A percentile compares a stretch with the other conserved stretches of the same genome.
Evolutionary conservation across 805 yeast species (phyloP).

Genomic region (Komagataella ulmi): DNA sequence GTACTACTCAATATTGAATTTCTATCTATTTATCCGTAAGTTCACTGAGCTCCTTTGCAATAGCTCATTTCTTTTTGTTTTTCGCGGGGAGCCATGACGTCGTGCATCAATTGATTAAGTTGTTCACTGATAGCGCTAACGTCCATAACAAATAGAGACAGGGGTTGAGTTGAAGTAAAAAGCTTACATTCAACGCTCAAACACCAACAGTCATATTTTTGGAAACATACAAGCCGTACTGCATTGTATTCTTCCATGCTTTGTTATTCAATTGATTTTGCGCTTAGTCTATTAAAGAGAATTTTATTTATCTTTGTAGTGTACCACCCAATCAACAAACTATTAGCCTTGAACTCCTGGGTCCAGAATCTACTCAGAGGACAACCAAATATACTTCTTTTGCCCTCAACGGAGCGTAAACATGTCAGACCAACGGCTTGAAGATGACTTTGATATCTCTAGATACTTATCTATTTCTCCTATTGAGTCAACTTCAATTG

Average conservation of each 20-base stretch:
- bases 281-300: constrained; percentile 1
- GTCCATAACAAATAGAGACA: too few species aligned
- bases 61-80: too few species aligned
- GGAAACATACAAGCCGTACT: background rate
- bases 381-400: background rate
- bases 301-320: background rate
- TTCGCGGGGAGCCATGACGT: too few species aligned
- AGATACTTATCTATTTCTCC: background rate
- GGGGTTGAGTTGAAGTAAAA: too few species aligned
- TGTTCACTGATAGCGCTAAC: too few species aligned
- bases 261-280: background rate
- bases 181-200: background rate
- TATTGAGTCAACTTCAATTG: background rate
- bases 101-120: too few species aligned
- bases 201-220: background rate
- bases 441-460: background rate
- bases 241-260: background rate
- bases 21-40: background rate
- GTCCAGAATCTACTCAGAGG: background rate
- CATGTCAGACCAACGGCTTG: background rate
- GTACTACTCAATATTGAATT: background rate
- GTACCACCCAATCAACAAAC: background rate
- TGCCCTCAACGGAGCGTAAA: background rate
- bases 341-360: background rate
- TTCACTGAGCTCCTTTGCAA: background rate